phyloP scores from a whole-genome alignment of 106 monocot species.

The Allium sativum region DNA sequence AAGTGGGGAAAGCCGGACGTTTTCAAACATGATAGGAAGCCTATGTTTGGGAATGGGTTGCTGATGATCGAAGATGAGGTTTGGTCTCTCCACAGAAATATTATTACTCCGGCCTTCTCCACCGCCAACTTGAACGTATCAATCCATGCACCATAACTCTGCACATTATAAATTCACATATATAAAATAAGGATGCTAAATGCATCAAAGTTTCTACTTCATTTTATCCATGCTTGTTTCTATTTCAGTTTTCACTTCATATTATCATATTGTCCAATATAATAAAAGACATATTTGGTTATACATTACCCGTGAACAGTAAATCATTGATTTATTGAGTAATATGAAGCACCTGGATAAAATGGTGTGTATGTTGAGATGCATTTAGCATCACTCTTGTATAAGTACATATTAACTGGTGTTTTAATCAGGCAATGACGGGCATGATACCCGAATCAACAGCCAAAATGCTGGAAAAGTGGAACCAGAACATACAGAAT shows the following conservation, averaged over 20 bases:
- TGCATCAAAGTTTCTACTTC: too few relatives aligned
- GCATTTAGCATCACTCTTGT: not conserved
- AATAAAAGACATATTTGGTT: too few relatives aligned
- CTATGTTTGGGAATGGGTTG: constrained; percentile 69
- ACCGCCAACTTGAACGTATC: constrained; percentile 49
- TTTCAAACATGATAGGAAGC: constrained; percentile 53
- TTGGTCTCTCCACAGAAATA: constrained; percentile 51
- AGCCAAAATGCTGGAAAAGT: constrained; percentile 33
- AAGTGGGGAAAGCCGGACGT: constrained; percentile 55
- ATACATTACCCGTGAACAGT: too few relatives aligned
- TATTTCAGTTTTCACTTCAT: too few relatives aligned
- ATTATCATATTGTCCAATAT: too few relatives aligned
- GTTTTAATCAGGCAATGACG: constrained; percentile 44
- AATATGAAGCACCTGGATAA: too few relatives aligned
- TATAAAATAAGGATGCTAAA: too few relatives aligned
- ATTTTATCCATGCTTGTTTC: too few relatives aligned
- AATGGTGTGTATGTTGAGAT: not conserved
- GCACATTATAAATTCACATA: too few relatives aligned
- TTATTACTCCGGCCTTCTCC: constrained; percentile 62
- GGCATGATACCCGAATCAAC: constrained; percentile 53
- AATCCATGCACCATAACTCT: not conserved
- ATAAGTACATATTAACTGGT: too few relatives aligned
- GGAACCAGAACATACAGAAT: constrained; percentile 17
- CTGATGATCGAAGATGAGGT: constrained; percentile 51
- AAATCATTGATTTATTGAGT: too few relatives aligned